Conservation (phyloP, 2,329 filamentous ascomycete species). For the Penicillium janthinellum region DNA sequence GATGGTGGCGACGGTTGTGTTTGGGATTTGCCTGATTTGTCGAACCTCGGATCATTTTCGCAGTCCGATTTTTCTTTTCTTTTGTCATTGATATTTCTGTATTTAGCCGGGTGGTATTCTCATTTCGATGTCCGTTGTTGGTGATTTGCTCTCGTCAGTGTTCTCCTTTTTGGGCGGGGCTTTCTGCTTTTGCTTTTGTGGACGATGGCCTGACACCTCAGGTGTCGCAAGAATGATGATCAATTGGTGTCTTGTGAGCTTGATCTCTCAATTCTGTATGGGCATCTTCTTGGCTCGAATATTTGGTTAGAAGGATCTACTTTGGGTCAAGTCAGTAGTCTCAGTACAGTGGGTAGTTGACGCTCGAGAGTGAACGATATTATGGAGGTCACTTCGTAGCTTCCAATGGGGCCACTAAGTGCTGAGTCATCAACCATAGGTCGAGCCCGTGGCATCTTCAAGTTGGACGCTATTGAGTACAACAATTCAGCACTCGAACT, state of each 20-base stretch:
- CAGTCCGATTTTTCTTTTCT: constrained; percentile 6
- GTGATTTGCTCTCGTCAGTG: background rate
- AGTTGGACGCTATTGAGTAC: background rate
- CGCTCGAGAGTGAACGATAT: too few species aligned
- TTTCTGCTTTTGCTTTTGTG: background rate
- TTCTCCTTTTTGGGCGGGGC: background rate
- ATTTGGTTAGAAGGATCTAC: background rate
- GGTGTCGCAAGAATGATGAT: background rate
- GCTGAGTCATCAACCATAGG: constrained; percentile 16
- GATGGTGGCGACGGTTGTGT: background rate
- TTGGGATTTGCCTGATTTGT: background rate
- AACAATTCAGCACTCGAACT: background rate
- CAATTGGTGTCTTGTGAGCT: too few species aligned
- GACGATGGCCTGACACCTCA: background rate
- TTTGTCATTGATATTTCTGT: background rate
- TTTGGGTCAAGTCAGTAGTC: background rate
- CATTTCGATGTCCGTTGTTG: constrained; percentile 1
- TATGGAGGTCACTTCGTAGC: too few species aligned
- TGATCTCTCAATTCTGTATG: too few species aligned
- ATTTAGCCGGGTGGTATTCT: background rate
- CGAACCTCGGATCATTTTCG: background rate
- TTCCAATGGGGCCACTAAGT: too few species aligned
- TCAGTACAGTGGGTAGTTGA: background rate
- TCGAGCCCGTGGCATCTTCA: constrained; percentile 11
- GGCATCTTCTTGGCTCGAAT: background rate